Conservation (phyloP, 495 filamentous ascomycete species). For the Penicillium taxi region DNA sequence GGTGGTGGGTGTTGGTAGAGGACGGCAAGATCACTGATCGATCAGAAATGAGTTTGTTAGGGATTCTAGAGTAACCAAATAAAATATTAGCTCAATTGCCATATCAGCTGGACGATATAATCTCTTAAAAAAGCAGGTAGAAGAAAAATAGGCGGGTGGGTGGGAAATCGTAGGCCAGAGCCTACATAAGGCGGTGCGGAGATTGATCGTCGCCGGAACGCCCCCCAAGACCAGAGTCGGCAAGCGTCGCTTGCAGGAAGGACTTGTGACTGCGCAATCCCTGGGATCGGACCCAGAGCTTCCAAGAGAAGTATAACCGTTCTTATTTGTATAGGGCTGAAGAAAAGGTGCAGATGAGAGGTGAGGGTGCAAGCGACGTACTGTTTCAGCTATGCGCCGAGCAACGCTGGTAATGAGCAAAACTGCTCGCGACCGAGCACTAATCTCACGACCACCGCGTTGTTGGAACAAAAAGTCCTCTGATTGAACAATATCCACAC, state of each 20-base stretch:
- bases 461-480: conserved; percentile 8
- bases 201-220: conserved; percentile 36
- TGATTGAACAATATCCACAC: conserved; percentile 11
- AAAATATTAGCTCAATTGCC: conserved; percentile 23
- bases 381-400: conserved; percentile 41
- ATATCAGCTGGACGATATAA: conserved; percentile 10
- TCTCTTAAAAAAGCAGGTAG: conserved; percentile 3
- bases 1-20: conserved; percentile 15
- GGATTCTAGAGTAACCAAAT: conserved; percentile 12
- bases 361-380: conserved; percentile 29
- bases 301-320: not conserved
- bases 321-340: not conserved
- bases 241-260: conserved; percentile 16
- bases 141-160: conserved; percentile 16
- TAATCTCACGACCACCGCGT: conserved; percentile 27
- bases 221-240: conserved; percentile 32
- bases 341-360: conserved; percentile 5
- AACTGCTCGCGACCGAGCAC: conserved; percentile 36
- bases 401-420: conserved; percentile 26
- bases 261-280: conserved; percentile 19
- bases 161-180: conserved; percentile 18
- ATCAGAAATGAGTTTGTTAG: conserved; percentile 4
- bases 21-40: conserved; percentile 17
- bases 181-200: conserved; percentile 43
- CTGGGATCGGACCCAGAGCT: conserved; percentile 5